Conservation (phyloP, 225 moss, liverwort and hornwort genomes). For the Takakia lepidozioides region DNA sequence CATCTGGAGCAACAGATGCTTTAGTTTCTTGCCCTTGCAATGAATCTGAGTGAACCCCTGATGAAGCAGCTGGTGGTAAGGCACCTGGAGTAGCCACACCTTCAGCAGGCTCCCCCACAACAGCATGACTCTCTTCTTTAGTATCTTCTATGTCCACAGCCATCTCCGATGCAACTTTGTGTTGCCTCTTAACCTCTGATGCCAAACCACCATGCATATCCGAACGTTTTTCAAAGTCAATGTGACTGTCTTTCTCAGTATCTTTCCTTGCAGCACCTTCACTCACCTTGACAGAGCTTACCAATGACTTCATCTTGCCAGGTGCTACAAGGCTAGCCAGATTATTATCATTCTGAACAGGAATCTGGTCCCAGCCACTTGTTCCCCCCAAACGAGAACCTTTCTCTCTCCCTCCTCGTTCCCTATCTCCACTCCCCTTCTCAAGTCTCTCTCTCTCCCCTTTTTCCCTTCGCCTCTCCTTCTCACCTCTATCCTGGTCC, state of each 20-base stretch:
- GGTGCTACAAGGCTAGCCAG: background rate
- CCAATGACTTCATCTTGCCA: conserved; percentile 1
- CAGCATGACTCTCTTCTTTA: conserved; percentile 11
- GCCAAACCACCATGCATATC: conserved; percentile 20
- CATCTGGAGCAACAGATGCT: conserved; percentile 21
- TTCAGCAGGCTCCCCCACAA: too few species aligned
- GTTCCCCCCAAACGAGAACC: too few species aligned
- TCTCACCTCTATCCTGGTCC: conserved; percentile 3
- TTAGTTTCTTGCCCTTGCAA: conserved; percentile 40
- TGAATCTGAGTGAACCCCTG: conserved; percentile 12
- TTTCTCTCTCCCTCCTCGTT: conserved; percentile 1
- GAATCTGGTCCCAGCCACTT: conserved; percentile 7
- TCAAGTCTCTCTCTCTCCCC: conserved; percentile 4
- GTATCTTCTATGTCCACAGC: conserved; percentile 14
- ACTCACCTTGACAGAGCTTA: background rate
- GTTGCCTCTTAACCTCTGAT: conserved; percentile 16
- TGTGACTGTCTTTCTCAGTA: background rate
- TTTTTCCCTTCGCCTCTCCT: conserved; percentile 8
- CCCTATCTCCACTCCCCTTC: conserved; percentile 3
- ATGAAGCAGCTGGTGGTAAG: conserved; percentile 27
- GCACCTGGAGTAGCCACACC: too few species aligned
- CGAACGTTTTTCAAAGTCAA: conserved; percentile 23
- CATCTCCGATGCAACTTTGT: too few species aligned
- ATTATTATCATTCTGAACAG: background rate
- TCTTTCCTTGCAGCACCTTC: conserved; percentile 1